phyloP scores from a whole-genome alignment of 768 basidiomycete genomes.

The Aureoboletus auriporus region DNA sequence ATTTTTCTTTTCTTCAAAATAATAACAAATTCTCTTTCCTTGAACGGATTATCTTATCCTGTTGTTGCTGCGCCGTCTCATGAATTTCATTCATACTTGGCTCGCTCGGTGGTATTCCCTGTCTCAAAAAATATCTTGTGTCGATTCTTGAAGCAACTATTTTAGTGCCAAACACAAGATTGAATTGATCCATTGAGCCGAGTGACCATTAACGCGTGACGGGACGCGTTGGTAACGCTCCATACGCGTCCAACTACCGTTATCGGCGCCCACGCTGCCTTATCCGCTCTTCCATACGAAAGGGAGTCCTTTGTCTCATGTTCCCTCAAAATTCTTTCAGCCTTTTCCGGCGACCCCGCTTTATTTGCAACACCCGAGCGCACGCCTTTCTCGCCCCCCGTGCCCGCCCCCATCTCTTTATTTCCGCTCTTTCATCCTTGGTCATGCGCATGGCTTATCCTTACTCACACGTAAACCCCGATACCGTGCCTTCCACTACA shows the following conservation, averaged over 20 bases:
- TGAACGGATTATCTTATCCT: too few species aligned
- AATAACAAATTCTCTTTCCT: neutral
- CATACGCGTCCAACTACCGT: slow-evolving; percentile 4
- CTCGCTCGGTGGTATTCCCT: too few species aligned
- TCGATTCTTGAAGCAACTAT: neutral
- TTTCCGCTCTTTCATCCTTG: slow-evolving; percentile 20
- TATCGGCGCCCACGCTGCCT: slow-evolving; percentile 15
- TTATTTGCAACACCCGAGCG: slow-evolving; percentile 22
- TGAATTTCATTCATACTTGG: neutral
- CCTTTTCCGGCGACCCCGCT: slow-evolving; percentile 20
- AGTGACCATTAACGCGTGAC: too few species aligned
- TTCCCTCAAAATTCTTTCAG: slow-evolving; percentile 9
- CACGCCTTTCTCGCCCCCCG: slow-evolving; percentile 20
- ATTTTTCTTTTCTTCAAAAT: neutral
- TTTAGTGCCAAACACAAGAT: neutral
- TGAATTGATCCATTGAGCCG: too few species aligned
- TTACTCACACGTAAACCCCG: slow-evolving; percentile 27
- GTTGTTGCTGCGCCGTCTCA: too few species aligned
- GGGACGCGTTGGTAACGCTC: too few species aligned
- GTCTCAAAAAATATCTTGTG: too few species aligned
- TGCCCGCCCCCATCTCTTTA: slow-evolving; percentile 15
- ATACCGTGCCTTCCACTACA: neutral
- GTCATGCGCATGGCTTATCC: slow-evolving; percentile 2
- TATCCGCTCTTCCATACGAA: slow-evolving; percentile 16
- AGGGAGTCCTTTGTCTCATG: slow-evolving; percentile 23